Percentiles rank a stretch among this genome's conserved stretches.
phyloP scores from a whole-genome alignment of 2,329 filamentous ascomycete species.

The Phialophora verrucosa region DNA sequence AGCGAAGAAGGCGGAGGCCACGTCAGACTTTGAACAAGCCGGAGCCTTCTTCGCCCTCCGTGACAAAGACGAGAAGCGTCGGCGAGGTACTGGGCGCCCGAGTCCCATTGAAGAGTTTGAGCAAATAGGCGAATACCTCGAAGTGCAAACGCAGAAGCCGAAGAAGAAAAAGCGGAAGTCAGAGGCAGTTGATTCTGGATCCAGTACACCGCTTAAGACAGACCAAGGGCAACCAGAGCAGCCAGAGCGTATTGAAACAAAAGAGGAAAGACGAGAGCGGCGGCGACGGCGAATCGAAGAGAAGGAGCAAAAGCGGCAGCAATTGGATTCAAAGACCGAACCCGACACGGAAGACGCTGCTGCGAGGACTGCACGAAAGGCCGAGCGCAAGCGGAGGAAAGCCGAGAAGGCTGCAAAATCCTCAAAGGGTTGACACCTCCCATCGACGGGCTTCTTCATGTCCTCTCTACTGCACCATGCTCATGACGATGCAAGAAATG shows the following conservation, averaged over 20 bases:
- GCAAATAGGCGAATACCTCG: slow-evolving; percentile 35
- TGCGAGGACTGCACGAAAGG: slow-evolving; percentile 30
- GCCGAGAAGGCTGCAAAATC: slow-evolving; percentile 24
- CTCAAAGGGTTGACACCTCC: not conserved
- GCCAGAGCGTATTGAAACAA: slow-evolving; percentile 26
- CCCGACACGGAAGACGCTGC: slow-evolving; percentile 15
- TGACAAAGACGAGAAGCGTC: slow-evolving; percentile 32
- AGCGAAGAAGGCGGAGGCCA: slow-evolving; percentile 20
- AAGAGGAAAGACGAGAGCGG: slow-evolving; percentile 36
- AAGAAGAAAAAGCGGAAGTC: slow-evolving; percentile 25
- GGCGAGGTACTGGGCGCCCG: slow-evolving; percentile 18
- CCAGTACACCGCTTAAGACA: not conserved
- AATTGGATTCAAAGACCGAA: slow-evolving; percentile 10
- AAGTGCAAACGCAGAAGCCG: slow-evolving; percentile 24
- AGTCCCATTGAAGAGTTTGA: slow-evolving; percentile 35
- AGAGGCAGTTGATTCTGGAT: slow-evolving; percentile 6
- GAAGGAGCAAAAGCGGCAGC: slow-evolving; percentile 18
- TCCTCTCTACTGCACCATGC: not conserved
- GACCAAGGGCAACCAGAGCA: slow-evolving; percentile 2
- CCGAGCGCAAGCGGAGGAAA: slow-evolving; percentile 35
- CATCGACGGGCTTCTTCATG: not conserved
- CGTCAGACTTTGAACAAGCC: slow-evolving; percentile 31
- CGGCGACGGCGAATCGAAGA: slow-evolving; percentile 34
- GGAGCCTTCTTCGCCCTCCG: slow-evolving; percentile 31
- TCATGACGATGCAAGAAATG: not conserved